Conservation (phyloP, 2,329 filamentous ascomycete genomes). For the Xylariales sp. region DNA sequence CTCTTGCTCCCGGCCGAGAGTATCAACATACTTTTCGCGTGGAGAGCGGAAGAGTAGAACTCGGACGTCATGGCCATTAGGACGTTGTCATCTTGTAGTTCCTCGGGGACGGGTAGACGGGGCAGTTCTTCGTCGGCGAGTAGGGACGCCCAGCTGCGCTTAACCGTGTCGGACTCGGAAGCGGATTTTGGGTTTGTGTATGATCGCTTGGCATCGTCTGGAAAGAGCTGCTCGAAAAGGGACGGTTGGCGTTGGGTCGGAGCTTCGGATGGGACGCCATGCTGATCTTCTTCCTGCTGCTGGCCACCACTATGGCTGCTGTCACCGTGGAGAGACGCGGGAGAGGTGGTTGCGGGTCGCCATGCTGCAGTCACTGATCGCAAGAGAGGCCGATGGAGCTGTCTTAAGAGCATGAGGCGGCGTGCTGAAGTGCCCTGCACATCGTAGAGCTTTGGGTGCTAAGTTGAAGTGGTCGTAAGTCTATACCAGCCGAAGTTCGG, state of each 20-base stretch:
- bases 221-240: constrained; percentile 64
- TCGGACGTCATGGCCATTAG: background rate
- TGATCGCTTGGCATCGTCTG: constrained; percentile 57
- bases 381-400: constrained; percentile 49
- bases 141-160: constrained; percentile 41
- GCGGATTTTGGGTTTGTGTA: constrained; percentile 19
- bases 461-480: constrained; percentile 16
- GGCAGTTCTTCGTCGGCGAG: constrained; percentile 28
- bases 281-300: constrained; percentile 3
- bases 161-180: constrained; percentile 10
- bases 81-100: constrained; percentile 14
- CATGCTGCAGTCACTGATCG: constrained; percentile 50
- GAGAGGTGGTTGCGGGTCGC: constrained; percentile 37
- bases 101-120: constrained; percentile 21
- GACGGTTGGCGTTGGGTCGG: constrained; percentile 39
- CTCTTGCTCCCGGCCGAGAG: constrained; percentile 68
- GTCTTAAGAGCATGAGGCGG: constrained; percentile 51
- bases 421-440: constrained; percentile 44
- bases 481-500: background rate
- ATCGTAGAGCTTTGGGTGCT: constrained; percentile 42
- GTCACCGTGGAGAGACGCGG: constrained; percentile 40
- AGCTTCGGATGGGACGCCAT: constrained; percentile 2
- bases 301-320: constrained; percentile 21
- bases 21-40: constrained; percentile 59
- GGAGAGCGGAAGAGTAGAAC: constrained; percentile 23